These are phyloP conservation scores for Saxispiralis lemnorum DNA, from an alignment of 495 filamentous ascomycete genomes.

Conservation along the genomic window DNA sequence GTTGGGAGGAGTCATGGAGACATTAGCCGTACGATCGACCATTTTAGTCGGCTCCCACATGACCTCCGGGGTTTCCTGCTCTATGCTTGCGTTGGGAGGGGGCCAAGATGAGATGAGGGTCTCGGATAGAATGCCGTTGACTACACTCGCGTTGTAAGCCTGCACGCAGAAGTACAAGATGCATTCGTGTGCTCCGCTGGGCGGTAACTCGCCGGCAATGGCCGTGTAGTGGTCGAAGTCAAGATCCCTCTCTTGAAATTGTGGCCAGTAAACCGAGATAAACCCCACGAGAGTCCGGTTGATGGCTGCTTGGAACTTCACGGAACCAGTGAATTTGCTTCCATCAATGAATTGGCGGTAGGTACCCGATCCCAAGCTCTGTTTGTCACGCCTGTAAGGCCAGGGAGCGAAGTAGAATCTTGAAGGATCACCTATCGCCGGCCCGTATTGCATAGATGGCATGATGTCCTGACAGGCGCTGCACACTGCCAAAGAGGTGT, in stretches of 20 bases:
- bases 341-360: too few species aligned
- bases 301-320: too few species aligned
- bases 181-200: slow-evolving; percentile 1
- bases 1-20: too few species aligned
- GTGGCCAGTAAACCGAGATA: neutral
- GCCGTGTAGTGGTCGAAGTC: neutral
- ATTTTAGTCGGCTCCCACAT: neutral
- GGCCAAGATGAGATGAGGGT: slow-evolving; percentile 2
- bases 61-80: neutral
- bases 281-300: neutral
- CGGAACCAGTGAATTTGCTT: too few species aligned
- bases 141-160: neutral
- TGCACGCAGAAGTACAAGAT: slow-evolving; percentile 6
- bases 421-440: neutral
- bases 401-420: neutral
- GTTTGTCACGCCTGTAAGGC: too few species aligned
- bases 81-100: neutral
- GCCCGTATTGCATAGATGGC: neutral
- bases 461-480: neutral
- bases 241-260: too few species aligned
- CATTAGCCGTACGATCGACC: neutral
- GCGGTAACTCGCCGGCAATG: neutral
- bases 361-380: too few species aligned
- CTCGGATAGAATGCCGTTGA: neutral
- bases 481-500: slow-evolving; percentile 5